Percentiles rank a stretch among this genome's conserved stretches.
These are phyloP conservation scores for Casaregolazyma suthepensis DNA, from an alignment of 1,139 yeast species.

Conservation along the genomic window DNA sequence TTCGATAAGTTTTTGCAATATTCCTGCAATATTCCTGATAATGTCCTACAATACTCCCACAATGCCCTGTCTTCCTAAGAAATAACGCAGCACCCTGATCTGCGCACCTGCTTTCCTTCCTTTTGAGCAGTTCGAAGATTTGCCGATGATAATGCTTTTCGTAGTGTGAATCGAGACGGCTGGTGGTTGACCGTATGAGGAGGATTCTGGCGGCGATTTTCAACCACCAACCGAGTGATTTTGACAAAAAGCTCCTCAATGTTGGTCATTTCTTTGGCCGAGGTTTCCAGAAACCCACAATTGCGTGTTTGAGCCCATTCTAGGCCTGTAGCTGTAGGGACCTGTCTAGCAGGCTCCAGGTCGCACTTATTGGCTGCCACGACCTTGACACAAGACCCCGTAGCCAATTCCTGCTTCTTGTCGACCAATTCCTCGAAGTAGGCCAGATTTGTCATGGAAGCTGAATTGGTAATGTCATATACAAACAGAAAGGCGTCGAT, in stretches of 20 bases:
- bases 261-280: slow-evolving; percentile 83
- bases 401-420: slow-evolving; percentile 55
- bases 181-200: neutral
- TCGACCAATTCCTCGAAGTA: slow-evolving; percentile 80
- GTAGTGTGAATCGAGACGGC: slow-evolving; percentile 8
- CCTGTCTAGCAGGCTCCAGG: slow-evolving; percentile 66
- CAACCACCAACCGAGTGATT: slow-evolving; percentile 52
- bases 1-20: too few relatives aligned
- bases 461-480: slow-evolving; percentile 76
- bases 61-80: too few relatives aligned
- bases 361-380: slow-evolving; percentile 46
- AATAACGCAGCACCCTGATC: slow-evolving; percentile 13
- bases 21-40: too few relatives aligned
- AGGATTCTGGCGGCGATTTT: slow-evolving; percentile 12
- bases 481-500: slow-evolving; percentile 88
- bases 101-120: neutral
- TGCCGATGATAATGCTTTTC: slow-evolving; percentile 12
- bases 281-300: slow-evolving; percentile 81
- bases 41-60: too few relatives aligned
- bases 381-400: slow-evolving; percentile 25
- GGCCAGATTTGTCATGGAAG: slow-evolving; percentile 74
- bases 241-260: slow-evolving; percentile 82
- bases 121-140: slow-evolving; percentile 6
- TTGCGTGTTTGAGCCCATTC: slow-evolving; percentile 66
- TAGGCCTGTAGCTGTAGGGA: slow-evolving; percentile 75